A percentile compares a stretch with the other conserved stretches of the same genome.
Conservation (phyloP, 1,284 basidiomycete species). For the Chondrostereum purpureum region DNA sequence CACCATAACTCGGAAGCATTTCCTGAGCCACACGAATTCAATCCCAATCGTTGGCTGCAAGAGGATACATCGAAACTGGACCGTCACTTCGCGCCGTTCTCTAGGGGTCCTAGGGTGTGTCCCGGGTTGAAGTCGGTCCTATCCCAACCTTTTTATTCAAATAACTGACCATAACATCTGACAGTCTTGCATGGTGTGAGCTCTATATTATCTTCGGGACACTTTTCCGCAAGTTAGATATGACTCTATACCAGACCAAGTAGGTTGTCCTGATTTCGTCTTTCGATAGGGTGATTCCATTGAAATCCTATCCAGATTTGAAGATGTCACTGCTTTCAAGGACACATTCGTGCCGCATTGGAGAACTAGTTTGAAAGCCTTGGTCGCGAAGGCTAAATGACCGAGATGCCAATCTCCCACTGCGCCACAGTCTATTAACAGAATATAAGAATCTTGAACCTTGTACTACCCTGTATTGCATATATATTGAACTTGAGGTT, state of each 20-base stretch:
- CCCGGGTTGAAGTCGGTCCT: neutral
- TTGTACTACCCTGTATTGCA: too few species aligned
- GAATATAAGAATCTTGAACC: too few species aligned
- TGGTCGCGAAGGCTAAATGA: too few species aligned
- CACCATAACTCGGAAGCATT: conserved; percentile 16
- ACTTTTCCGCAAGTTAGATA: conserved; percentile 20
- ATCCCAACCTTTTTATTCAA: neutral
- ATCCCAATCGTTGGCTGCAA: conserved; percentile 22
- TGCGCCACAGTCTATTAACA: too few species aligned
- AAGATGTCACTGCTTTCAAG: neutral
- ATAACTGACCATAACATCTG: neutral
- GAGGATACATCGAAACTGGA: conserved; percentile 17
- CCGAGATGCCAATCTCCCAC: too few species aligned
- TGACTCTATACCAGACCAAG: conserved; percentile 12
- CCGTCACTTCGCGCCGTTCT: conserved; percentile 24
- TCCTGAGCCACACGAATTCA: conserved; percentile 20
- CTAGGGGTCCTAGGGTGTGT: conserved; percentile 25
- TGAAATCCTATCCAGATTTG: neutral
- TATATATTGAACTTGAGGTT: too few species aligned
- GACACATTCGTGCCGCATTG: neutral
- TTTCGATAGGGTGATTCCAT: neutral
- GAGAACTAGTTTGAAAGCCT: too few species aligned
- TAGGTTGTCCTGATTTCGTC: conserved; percentile 1
- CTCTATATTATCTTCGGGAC: conserved; percentile 21
- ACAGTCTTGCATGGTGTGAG: conserved; percentile 23